Evolutionary conservation across 1,139 yeast genomes (phyloP).

Genomic region (Casaregolazyma lundiana): DNA sequence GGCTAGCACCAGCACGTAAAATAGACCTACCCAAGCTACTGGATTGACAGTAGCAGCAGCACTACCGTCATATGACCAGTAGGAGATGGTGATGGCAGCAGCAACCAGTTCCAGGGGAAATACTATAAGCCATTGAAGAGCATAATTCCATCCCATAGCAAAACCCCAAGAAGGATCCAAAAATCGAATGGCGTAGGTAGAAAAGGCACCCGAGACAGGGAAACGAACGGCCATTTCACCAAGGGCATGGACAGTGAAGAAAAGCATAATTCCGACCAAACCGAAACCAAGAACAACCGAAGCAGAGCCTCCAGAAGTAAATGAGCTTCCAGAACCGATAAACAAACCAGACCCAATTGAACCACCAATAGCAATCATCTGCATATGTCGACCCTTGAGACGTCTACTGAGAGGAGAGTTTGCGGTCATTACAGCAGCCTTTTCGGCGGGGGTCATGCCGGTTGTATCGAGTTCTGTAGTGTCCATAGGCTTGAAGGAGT

Average conservation of each 20-base stretch:
- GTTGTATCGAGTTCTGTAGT: slow-evolving; percentile 26
- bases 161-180: slow-evolving; percentile 68
- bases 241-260: slow-evolving; percentile 54
- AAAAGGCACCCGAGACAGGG: slow-evolving; percentile 60
- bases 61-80: slow-evolving; percentile 62
- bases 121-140: slow-evolving; percentile 73
- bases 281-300: slow-evolving; percentile 56
- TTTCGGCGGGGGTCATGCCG: slow-evolving; percentile 25
- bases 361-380: slow-evolving; percentile 88
- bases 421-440: slow-evolving; percentile 37
- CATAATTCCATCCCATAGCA: slow-evolving; percentile 82
- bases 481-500: slow-evolving; percentile 28
- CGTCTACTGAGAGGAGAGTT: slow-evolving; percentile 65
- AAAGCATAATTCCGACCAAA: slow-evolving; percentile 41
- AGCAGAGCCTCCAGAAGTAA: slow-evolving; percentile 62
- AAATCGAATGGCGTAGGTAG: slow-evolving; percentile 50
- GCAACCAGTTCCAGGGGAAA: slow-evolving; percentile 78
- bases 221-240: slow-evolving; percentile 61
- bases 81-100: slow-evolving; percentile 66
- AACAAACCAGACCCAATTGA: slow-evolving; percentile 76
- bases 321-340: slow-evolving; percentile 60
- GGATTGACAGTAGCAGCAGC: slow-evolving; percentile 43
- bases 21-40: slow-evolving; percentile 63
- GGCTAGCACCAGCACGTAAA: slow-evolving; percentile 50
- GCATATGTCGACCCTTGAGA: slow-evolving; percentile 61